Evolutionary conservation across 2,329 filamentous ascomycete genomes (phyloP).

Genomic region (Diaporthe amygdali): DNA sequence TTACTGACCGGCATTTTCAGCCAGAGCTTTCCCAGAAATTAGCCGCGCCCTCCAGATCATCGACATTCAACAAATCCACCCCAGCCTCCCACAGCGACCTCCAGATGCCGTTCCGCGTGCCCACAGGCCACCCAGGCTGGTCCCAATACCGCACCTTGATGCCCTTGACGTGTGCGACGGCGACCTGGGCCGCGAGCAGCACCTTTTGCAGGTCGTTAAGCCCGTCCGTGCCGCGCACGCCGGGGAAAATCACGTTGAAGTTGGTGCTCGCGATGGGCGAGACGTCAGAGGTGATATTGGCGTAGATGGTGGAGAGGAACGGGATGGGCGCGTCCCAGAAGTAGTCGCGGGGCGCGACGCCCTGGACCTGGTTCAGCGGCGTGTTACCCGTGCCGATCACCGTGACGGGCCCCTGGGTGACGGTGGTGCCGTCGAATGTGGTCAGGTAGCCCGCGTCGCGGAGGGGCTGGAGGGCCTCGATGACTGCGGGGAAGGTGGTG

Average conservation of each 20-base stretch:
- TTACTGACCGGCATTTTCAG: neutral
- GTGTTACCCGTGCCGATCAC: slow-evolving; percentile 70
- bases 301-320: slow-evolving; percentile 27
- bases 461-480: slow-evolving; percentile 60
- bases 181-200: slow-evolving; percentile 57
- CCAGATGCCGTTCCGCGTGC: slow-evolving; percentile 65
- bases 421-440: slow-evolving; percentile 50
- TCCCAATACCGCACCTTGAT: slow-evolving; percentile 69
- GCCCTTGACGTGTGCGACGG: slow-evolving; percentile 57
- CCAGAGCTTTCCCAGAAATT: slow-evolving; percentile 32
- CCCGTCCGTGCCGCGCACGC: slow-evolving; percentile 35
- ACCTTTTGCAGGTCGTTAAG: slow-evolving; percentile 54
- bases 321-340: slow-evolving; percentile 34
- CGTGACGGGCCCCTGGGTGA: slow-evolving; percentile 63
- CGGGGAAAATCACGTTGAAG: slow-evolving; percentile 43
- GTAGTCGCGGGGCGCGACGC: slow-evolving; percentile 62
- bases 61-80: slow-evolving; percentile 67
- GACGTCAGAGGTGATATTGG: slow-evolving; percentile 32
- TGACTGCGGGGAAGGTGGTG: slow-evolving; percentile 55
- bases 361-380: slow-evolving; percentile 57
- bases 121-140: slow-evolving; percentile 62
- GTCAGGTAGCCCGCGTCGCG: slow-evolving; percentile 60
- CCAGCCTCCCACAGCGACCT: slow-evolving; percentile 59
- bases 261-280: slow-evolving; percentile 35
- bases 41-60: slow-evolving; percentile 62